Base-by-base conservation (phyloP, 176 grass and related monocot genomes). In the Musa troglodytarum region DNA sequence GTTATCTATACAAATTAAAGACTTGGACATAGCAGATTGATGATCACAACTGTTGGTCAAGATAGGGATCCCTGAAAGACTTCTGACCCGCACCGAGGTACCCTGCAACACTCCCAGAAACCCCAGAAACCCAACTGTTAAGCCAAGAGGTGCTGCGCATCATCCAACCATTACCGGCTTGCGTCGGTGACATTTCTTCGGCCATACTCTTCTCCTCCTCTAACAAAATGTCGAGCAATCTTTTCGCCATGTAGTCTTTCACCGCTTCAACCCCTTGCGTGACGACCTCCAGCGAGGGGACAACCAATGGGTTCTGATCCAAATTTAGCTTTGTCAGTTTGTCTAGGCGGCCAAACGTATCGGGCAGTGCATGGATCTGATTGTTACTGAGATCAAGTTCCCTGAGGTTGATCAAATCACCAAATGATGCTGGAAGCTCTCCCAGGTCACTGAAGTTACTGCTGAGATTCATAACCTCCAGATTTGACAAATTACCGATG, bases 371-470 rank as follows among this genome's bases (percentile, higher is more conserved):
- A 59, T 73, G 95, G 43, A 91, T 93, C 80, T 98, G 86, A 86
- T 93, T 98, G 82, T 98, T 93, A 88, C 90, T 98, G 66, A 98
- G 86, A 81, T 98, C 90, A 51, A 98, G 86, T 19, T 98, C 88
- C 59, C 57, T 92, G 9, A 98, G 84, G 29, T 80, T 79, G 6
- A 82, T 68, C 14, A 98, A 77, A 83, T 98, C 86, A 3, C 90
- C 82, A 64, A 93, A 79, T 43, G 82, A 83, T 0, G 75, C 50
- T 73, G 90, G 88, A 56, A 98, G 86, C 56, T 89, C 86, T 10
- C 72, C 77, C 74, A 98, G 81, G 75, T 93, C 88, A 69, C 82
- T 93, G 88, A 98, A 98, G 75, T 98, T 98, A 77, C 87, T 90
- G 75, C 90, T 89, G 26, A 93, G 69, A 75, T 98, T 83, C 63